Conservation (phyloP, 805 yeast species). For the Lipomyces anomalus region DNA sequence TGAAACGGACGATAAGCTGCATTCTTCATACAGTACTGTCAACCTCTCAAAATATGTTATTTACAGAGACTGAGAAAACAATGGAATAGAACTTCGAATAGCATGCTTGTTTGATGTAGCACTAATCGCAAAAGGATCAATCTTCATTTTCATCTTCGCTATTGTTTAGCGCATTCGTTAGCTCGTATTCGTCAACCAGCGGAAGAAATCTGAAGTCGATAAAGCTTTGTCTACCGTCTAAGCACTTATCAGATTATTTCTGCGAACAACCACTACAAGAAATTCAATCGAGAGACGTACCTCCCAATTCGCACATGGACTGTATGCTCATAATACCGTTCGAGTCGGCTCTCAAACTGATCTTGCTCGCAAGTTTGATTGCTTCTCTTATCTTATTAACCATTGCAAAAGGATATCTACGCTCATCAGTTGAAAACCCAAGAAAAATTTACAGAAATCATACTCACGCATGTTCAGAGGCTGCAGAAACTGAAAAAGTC, state of each 20-base stretch:
- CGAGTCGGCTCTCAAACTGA: constrained; percentile 19
- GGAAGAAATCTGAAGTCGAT: constrained; percentile 26
- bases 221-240: constrained; percentile 22
- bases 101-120: too few relatives aligned
- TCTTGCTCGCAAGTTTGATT: constrained; percentile 20
- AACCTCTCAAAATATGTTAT: too few relatives aligned
- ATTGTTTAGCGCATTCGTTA: too few relatives aligned
- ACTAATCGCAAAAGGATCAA: too few relatives aligned
- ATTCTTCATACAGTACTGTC: too few relatives aligned
- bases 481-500: constrained; percentile 4
- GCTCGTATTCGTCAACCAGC: constrained; percentile 1
- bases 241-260: not conserved
- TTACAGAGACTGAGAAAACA: too few relatives aligned
- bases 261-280: not conserved
- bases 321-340: constrained; percentile 25
- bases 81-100: too few relatives aligned
- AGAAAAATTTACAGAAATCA: constrained; percentile 7
- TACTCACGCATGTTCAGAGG: not conserved
- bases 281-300: too few relatives aligned
- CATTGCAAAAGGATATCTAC: constrained; percentile 6
- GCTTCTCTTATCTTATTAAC: constrained; percentile 20
- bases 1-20: too few relatives aligned
- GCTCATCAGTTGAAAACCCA: not conserved
- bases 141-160: too few relatives aligned
- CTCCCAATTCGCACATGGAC: constrained; percentile 25